Percentiles rank a stretch among this genome's conserved stretches.
phyloP scores from a whole-genome alignment of 1,284 basidiomycete species.

The Apiotrichum akiyoshidainum region DNA sequence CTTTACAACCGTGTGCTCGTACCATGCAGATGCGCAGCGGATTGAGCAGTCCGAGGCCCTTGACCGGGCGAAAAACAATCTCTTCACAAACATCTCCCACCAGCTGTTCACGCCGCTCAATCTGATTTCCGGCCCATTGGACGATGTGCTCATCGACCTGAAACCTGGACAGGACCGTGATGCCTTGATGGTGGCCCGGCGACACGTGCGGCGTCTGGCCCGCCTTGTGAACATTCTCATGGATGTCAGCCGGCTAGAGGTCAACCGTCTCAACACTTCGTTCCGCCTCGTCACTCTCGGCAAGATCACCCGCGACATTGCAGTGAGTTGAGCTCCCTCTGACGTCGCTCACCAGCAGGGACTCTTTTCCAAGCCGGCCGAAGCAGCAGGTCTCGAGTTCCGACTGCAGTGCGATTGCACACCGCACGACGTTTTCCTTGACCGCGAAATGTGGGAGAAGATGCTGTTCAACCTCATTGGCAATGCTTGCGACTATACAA shows the following conservation, averaged over 20 bases:
- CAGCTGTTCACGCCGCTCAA: slow-evolving; percentile 51
- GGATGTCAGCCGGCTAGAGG: slow-evolving; percentile 48
- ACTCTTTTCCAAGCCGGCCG: slow-evolving; percentile 46
- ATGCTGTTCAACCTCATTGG: slow-evolving; percentile 50
- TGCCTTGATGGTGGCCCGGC: slow-evolving; percentile 40
- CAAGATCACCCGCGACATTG: slow-evolving; percentile 47
- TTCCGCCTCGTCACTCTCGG: slow-evolving; percentile 50
- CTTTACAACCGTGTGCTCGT: slow-evolving; percentile 19
- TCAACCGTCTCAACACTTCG: slow-evolving; percentile 43
- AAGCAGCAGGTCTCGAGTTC: slow-evolving; percentile 41
- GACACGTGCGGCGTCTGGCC: slow-evolving; percentile 43
- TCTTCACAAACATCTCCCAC: slow-evolving; percentile 49
- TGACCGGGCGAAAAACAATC: slow-evolving; percentile 48
- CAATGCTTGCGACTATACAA: slow-evolving; percentile 50
- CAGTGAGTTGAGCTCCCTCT: slow-evolving; percentile 20
- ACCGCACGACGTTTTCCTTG: slow-evolving; percentile 43
- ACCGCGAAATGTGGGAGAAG: slow-evolving; percentile 53
- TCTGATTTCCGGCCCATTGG: slow-evolving; percentile 47
- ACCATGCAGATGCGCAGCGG: slow-evolving; percentile 35
- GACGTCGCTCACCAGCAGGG: slow-evolving; percentile 14
- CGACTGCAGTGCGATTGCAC: slow-evolving; percentile 45
- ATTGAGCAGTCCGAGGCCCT: slow-evolving; percentile 51
- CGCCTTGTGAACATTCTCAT: slow-evolving; percentile 48
- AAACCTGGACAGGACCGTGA: slow-evolving; percentile 38
- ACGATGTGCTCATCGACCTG: slow-evolving; percentile 37